Evolutionary conservation across 208 protist species (phyloP), one percentile per base, ranked within the genome.

Genomic region (Balamuthia mandrillaris): DNA sequence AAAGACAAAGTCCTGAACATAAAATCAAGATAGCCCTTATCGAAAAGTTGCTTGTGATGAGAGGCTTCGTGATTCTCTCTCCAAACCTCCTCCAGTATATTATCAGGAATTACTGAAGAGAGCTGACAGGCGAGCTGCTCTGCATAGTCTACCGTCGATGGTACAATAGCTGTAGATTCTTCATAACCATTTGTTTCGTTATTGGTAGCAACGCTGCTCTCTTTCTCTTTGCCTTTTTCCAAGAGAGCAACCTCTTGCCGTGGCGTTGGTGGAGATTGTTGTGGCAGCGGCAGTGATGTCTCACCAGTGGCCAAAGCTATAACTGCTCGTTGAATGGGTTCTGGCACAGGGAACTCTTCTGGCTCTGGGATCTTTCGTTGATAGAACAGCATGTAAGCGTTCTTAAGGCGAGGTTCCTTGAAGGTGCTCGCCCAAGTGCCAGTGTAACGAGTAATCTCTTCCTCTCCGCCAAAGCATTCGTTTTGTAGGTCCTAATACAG

Each of bases 341-440:
- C 70, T 1, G 47, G 70, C 2, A 79, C 31, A 1, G 47, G 45
- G 70, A 58, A 58, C 45, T 79, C 70, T n/a, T 79, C 47, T 35
- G 70, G 70, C 21, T 79, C 45, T 14, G 47, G 70, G 7, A 60
- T 58, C 47, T 79, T 58, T 14, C 70, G 70, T 35, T 79, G 70
- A 35, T 79, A 79, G 70, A 79, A 79, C 33, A 79, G 70, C 70
- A 79, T 79, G 70, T 79, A 79, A 49, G 70, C 70, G 70, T 58
- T 79, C 45, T 79, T 60, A 33, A 79, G 41, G 21, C 44, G 33
- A 18, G 70, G 47, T 49, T 60, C 27, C 45, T 79, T 79, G 70
- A 33, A 16, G 41, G 27, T 52, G 45, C 33, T 60, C 47, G 37
- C 33, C 29, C 27, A 52, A 27, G 18, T 12, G 29, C 45, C 29